Evolutionary conservation across 352 stramenopile genomes (phyloP), one percentile per base, ranked within the genome.

Genomic region (Phytophthora lateralis): DNA sequence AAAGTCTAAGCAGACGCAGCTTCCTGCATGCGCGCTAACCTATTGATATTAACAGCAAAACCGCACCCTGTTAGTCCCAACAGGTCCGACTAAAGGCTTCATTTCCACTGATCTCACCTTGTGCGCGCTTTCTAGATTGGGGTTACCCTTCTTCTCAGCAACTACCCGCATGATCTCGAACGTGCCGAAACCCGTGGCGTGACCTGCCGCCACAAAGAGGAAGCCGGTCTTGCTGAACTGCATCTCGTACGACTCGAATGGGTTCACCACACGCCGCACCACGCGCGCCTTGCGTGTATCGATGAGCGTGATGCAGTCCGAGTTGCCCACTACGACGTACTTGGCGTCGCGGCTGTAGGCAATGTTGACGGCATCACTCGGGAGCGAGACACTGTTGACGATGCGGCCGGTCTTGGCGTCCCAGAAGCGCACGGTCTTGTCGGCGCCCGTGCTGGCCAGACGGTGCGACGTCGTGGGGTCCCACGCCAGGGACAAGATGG

Each of bases 401-500:
- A 92, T 90, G 57, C 88, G 88, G 61, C 82, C 76, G 21, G 69
- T 86, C 72, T 93, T 95, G 63, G 73, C 58, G 69, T 95, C 82
- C 86, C 86, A 95, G 37, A 93, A 77, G 60, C 86, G 86, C 55
- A 95, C 85, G 1, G 82, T 92, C 74, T 93, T 93, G 75, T 95
- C 86, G 24, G 73, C 66, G 17, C 78, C 78, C 1, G 86, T 89
- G 65, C 79, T 93, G 27, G 84, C 84, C 17, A 95, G 54, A 4
- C 78, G 79, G 6, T 82, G 60, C 17, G 80, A 73, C 42, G 64
- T 69, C 48, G 81, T 90, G 17, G 86, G 86, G 41, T 93, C 83
- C 86, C 86, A 95, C 15, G 77, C 75, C 12, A 95, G 56, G 30
- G 85, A 90, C 54, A 82, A 56, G 30, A 95, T 72, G 18, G 82